Percentiles rank a stretch among this genome's conserved stretches.
These are phyloP conservation scores for Groenewaldozyma auringiensis DNA, from an alignment of 1,139 yeast species.

Conservation along the genomic window DNA sequence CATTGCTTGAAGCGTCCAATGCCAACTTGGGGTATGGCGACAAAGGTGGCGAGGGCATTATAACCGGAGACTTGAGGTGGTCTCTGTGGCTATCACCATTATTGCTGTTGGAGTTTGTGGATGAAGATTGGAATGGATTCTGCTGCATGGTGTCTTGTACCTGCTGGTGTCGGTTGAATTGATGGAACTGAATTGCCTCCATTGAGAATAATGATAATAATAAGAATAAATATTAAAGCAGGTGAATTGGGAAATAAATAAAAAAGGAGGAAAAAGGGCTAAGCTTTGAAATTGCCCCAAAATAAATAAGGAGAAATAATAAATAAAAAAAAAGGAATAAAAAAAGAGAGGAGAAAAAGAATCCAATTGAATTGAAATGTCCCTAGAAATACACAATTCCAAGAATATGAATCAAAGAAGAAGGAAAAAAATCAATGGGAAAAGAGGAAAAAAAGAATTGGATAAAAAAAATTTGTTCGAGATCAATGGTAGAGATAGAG, in stretches of 20 bases:
- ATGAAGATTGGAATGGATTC: too few relatives aligned
- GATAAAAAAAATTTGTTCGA: background rate
- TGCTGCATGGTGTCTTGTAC: background rate
- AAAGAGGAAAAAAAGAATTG: background rate
- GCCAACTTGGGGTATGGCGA: slow-evolving; percentile 23
- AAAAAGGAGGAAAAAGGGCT: slow-evolving; percentile 3
- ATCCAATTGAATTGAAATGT: background rate
- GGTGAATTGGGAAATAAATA: background rate
- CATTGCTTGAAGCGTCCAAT: background rate
- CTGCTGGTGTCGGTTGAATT: background rate
- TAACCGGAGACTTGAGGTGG: slow-evolving; percentile 5
- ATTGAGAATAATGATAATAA: background rate
- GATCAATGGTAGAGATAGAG: background rate
- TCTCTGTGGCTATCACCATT: slow-evolving; percentile 3
- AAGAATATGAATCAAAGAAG: background rate
- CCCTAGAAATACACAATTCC: background rate
- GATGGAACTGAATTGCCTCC: background rate
- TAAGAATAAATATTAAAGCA: background rate
- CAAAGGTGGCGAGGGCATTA: slow-evolving; percentile 25
- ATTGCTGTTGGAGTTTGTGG: slow-evolving; percentile 6
- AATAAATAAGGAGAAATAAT: slow-evolving; percentile 1
- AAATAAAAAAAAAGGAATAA: slow-evolving; percentile 6
- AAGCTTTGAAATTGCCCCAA: background rate
- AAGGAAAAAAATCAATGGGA: slow-evolving; percentile 1
- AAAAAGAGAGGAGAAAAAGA: background rate